Base-by-base conservation (phyloP, 139 green algal genomes). In the Astrephomene gubernaculifera region DNA sequence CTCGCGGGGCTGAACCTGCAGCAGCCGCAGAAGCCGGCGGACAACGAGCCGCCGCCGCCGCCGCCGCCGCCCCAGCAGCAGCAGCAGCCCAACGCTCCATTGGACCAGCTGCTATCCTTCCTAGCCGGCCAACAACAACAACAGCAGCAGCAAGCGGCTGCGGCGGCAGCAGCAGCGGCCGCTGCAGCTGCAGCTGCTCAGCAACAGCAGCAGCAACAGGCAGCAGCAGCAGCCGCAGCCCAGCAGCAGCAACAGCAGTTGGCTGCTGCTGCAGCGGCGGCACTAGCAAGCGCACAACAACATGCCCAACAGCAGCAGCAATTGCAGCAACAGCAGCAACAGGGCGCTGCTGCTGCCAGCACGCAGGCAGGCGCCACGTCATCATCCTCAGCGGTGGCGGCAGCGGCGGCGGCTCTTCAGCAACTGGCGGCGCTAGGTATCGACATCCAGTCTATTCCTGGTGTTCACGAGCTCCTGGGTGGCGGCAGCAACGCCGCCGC, bases 101-200 rank as follows among this genome's bases (percentile, higher is more conserved):
- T 52, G 49, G 69, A 80, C n/a, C n/a, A n/a, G 60, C 63, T 84
- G 39, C 78, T 84, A 31, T 60, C 39, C 63, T 14, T 84, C 17
- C 43, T 75, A 31, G 78, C 78, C 5, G 52, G 9, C 33, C 76
- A 83, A 71, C 83, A 75, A 61, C 61, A 79, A 44, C 74, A 87
- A 39, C 76, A 78, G 36, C 54, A 83, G 33, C 67, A 86, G 68
- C 74, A 71, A 74, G n/a, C 83, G 83, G 39, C 75, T 44, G 72
- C 71, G 69, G 36, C 73, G 53, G 45, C 67, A 80, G 36, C 64
- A 86, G 39, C 76, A 82, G 10, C 29, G 61, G 54, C 35, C n/a
- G n/a, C n/a, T n/a, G n/a, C n/a, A n/a, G n/a, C n/a, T n/a, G n/a
- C n/a, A n/a, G n/a, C n/a, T n/a, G n/a, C n/a, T n/a, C 83, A 86